A percentile compares a stretch with the other conserved stretches of the same genome.
phyloP scores from a whole-genome alignment of 768 basidiomycete species.

The Kwoniella pini region DNA sequence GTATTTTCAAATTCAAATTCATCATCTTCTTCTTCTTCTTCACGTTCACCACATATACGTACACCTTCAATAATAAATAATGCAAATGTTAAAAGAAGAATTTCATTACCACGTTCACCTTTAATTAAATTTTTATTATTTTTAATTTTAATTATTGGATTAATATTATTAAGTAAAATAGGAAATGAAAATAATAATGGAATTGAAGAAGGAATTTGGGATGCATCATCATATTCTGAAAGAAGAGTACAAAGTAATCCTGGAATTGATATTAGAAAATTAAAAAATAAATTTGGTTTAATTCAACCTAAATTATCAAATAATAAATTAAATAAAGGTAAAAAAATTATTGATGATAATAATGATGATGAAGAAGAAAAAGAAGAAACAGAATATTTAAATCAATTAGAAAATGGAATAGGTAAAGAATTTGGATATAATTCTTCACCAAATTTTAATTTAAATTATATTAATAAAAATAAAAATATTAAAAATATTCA shows the following conservation, averaged over 20 bases:
- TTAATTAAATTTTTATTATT: not conserved
- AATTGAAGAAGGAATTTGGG: conserved; percentile 37
- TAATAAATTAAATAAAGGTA: not conserved
- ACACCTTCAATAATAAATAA: conserved; percentile 1
- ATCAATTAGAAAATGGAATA: no score
- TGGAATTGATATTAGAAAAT: conserved; percentile 14
- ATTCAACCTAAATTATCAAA: not conserved
- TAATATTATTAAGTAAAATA: conserved; percentile 1
- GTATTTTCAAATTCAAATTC: not conserved
- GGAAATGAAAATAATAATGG: conserved; percentile 10
- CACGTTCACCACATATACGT: conserved; percentile 19
- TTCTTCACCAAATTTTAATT: not conserved
- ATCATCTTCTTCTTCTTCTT: conserved; percentile 1
- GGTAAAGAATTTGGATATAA: not conserved
- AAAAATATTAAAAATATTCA: not conserved
- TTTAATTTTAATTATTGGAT: not conserved
- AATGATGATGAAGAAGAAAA: not conserved
- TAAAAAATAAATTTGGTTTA: conserved; percentile 15
- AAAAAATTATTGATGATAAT: not conserved
- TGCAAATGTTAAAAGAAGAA: not conserved
- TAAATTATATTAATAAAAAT: not conserved
- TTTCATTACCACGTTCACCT: conserved; percentile 9
- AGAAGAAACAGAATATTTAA: not conserved
- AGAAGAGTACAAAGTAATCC: conserved; percentile 7
- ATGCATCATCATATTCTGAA: conserved; percentile 35